These are phyloP conservation scores for Mercurialis annua DNA, from an alignment of 345 rosid species.

Conservation along the genomic window DNA sequence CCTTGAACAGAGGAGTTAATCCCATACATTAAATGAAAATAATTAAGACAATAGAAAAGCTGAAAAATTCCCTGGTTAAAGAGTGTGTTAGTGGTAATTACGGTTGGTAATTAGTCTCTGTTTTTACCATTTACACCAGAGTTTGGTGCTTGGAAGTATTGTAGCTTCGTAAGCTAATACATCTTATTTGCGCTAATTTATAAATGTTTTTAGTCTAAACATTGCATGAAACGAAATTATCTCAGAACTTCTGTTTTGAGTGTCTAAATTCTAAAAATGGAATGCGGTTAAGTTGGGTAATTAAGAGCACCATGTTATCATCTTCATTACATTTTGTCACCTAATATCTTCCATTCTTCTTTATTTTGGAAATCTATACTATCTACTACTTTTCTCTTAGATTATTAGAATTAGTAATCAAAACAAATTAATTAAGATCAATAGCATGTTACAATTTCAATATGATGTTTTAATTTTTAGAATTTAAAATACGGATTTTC, in stretches of 20 bases:
- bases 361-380: not conserved
- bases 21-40: not conserved
- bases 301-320: conserved; percentile 2
- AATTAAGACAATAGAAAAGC: not conserved
- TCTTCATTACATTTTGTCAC: not conserved
- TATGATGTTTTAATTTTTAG: too few relatives aligned
- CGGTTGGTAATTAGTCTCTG: not conserved
- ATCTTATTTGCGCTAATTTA: not conserved
- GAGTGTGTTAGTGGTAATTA: not conserved
- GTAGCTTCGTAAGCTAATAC: not conserved
- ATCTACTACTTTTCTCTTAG: not conserved
- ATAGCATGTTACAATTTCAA: too few relatives aligned
- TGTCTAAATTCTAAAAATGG: not conserved
- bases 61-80: too few relatives aligned
- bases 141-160: not conserved
- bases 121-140: not conserved
- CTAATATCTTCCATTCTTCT: not conserved
- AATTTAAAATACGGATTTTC: too few relatives aligned
- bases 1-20: not conserved
- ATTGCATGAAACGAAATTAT: not conserved
- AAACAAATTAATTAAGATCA: too few relatives aligned
- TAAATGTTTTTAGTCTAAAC: not conserved
- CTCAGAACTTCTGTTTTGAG: not conserved
- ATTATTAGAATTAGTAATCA: not conserved
- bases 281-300: conserved; percentile 7